These are phyloP conservation scores for Acer yangbiense DNA, from an alignment of 345 rosid species.

Conservation along the genomic window DNA sequence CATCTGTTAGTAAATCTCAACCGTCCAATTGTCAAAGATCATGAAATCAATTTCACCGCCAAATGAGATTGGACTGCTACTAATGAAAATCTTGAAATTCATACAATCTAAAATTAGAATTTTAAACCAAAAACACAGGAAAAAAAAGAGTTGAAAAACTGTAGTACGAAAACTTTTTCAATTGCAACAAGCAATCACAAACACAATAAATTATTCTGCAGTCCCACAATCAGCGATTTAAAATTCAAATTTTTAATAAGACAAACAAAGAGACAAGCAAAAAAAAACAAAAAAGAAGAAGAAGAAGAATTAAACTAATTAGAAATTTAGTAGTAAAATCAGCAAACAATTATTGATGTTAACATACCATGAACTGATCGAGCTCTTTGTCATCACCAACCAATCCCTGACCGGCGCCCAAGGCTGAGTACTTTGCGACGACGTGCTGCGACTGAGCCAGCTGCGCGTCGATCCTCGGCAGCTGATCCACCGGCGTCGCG, in stretches of 20 bases:
- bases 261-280: slow-evolving; percentile 9
- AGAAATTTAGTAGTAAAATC: background rate
- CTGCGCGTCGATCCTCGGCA: slow-evolving; percentile 96
- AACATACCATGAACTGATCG: slow-evolving; percentile 96
- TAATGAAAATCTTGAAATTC: no score
- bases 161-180: background rate
- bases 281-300: background rate
- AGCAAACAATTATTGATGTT: background rate
- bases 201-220: slow-evolving; percentile 8
- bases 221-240: slow-evolving; percentile 8
- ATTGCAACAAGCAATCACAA: slow-evolving; percentile 16
- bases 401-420: slow-evolving; percentile 57
- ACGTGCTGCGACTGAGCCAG: slow-evolving; percentile 95
- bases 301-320: background rate
- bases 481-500: slow-evolving; percentile 95
- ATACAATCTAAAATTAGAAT: no score
- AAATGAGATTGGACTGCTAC: background rate
- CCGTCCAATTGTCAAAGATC: background rate
- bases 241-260: slow-evolving; percentile 15
- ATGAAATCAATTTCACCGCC: background rate
- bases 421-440: slow-evolving; percentile 79
- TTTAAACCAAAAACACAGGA: background rate
- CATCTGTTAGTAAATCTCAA: slow-evolving; percentile 7
- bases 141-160: background rate
- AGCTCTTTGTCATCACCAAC: slow-evolving; percentile 87